phyloP scores from a whole-genome alignment of 2,329 filamentous ascomycete species.

The Leptographium radiaticola region DNA sequence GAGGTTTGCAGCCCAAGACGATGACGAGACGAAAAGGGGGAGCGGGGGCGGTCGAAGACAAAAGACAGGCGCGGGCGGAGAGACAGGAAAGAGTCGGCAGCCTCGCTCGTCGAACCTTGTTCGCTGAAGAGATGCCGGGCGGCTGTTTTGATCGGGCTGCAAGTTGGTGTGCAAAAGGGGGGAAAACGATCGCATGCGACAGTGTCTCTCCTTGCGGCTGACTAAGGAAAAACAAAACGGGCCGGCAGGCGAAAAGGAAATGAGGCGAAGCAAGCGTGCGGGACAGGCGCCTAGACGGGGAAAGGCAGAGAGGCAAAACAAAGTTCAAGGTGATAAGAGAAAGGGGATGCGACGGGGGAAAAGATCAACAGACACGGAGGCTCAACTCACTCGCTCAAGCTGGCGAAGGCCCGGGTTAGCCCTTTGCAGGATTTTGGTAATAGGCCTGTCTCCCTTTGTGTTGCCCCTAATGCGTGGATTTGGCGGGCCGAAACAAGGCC shows the following conservation, averaged over 20 bases:
- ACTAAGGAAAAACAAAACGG: not conserved
- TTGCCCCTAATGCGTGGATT: conserved; percentile 8
- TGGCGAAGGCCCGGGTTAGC: not conserved
- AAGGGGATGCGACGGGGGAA: not conserved
- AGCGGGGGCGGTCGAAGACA: not conserved
- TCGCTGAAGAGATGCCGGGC: not conserved
- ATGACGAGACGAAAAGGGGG: not conserved
- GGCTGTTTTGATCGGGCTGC: not conserved
- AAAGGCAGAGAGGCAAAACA: not conserved
- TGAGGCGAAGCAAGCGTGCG: not conserved
- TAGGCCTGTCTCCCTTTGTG: not conserved
- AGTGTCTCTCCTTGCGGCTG: not conserved
- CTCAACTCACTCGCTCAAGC: conserved; percentile 1
- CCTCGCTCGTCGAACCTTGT: not conserved
- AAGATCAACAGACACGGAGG: not conserved
- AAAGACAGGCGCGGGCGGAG: not conserved
- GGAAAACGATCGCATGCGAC: not conserved
- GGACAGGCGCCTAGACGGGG: not conserved
- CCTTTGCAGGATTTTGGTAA: not conserved
- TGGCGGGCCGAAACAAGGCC: conserved; percentile 7
- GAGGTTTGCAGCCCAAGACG: not conserved
- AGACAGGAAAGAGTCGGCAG: not conserved
- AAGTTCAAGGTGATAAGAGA: not conserved
- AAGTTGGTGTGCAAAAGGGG: not conserved
- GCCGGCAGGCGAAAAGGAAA: not conserved